Evolutionary conservation across 2,329 filamentous ascomycete genomes (phyloP).

Genomic region (Hypocreales sp.): DNA sequence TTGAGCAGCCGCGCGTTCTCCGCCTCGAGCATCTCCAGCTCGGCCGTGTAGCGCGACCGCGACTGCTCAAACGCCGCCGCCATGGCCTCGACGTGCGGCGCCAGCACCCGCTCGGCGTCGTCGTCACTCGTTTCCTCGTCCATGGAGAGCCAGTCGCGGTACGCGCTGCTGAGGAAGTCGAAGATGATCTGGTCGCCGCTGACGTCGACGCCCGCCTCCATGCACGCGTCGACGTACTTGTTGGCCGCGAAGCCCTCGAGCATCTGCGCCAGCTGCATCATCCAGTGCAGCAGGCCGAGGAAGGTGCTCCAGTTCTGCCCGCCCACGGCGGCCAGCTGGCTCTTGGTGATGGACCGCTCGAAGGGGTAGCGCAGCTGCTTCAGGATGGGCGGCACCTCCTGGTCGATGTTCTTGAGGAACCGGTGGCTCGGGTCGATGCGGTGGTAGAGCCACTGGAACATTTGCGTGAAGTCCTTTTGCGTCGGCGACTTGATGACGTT

Average conservation of each 20-base stretch:
- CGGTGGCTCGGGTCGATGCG: constrained; percentile 87
- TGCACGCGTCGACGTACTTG: constrained; percentile 78
- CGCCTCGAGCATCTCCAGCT: constrained; percentile 72
- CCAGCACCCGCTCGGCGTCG: constrained; percentile 62
- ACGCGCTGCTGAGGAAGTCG: constrained; percentile 76
- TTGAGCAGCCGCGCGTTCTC: constrained; percentile 69
- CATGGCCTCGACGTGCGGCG: constrained; percentile 80
- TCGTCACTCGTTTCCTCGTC: constrained; percentile 79
- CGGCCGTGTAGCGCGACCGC: constrained; percentile 71
- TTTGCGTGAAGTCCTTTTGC: constrained; percentile 94
- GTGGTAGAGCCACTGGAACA: constrained; percentile 97
- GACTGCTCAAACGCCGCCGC: constrained; percentile 70
- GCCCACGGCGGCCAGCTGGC: constrained; percentile 84
- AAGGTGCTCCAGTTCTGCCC: constrained; percentile 97
- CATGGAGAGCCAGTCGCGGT: constrained; percentile 85
- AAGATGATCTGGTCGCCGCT: constrained; percentile 87
- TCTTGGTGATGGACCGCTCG: constrained; percentile 91
- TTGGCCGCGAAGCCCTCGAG: constrained; percentile 67
- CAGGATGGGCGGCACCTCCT: constrained; percentile 81
- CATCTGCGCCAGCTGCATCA: constrained; percentile 96
- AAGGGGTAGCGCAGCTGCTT: constrained; percentile 93
- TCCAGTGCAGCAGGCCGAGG: constrained; percentile 88
- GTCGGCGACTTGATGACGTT: constrained; percentile 90
- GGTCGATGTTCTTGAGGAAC: constrained; percentile 89
- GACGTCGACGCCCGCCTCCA: constrained; percentile 77